Evolutionary conservation across 192 early-diverging fungal species (phyloP), one percentile per base, ranked within the genome.

Genomic region (Entomortierella chlamydospora): DNA sequence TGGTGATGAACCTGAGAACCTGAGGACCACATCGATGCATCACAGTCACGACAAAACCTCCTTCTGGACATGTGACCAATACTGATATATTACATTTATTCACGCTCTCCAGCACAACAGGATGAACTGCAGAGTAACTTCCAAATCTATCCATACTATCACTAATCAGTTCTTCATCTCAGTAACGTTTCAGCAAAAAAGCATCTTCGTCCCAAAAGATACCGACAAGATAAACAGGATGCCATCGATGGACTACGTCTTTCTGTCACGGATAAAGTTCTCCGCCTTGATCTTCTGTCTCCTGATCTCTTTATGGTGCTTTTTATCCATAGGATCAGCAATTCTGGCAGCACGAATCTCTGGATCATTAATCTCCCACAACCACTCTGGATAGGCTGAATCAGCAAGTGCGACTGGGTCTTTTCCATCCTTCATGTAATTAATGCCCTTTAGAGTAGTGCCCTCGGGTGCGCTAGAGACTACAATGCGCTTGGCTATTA

Each of bases 391-490:
- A 64, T 98, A 98, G 68, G 91, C 92, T 0, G 88, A 83, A 68
- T 98, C 97, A 18, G 89, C 89, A 33, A 91, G 84, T 2, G 96
- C 94, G 22, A 97, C 83, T 8, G 95, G 95, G 60, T 99, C 95
- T 57, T 89, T 87, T 45, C 90, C 91, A 57, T 92, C 91, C 80
- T 93, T 93, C 63, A 93, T 83, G 61, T 93, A 94, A 71, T 95
- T 95, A 43, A 99, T 76, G 0, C 94, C 94, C 82, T 95, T 95
- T 62, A 99, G 71, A 9, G 93, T 87, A 0, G 94, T 91, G 49
- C 96, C 96, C 22, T 91, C 87, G 2, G 87, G 84, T 61, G 79
- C 89, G 25, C 87, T 88, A 17, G 92, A 93, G 17, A 45, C 53
- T 8, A 59, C 57, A 13, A 73, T 60, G 34, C 79, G 79, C 70